Conservation (phyloP, 2,329 filamentous ascomycete genomes). For the Paraphaeosphaeria minitans region DNA sequence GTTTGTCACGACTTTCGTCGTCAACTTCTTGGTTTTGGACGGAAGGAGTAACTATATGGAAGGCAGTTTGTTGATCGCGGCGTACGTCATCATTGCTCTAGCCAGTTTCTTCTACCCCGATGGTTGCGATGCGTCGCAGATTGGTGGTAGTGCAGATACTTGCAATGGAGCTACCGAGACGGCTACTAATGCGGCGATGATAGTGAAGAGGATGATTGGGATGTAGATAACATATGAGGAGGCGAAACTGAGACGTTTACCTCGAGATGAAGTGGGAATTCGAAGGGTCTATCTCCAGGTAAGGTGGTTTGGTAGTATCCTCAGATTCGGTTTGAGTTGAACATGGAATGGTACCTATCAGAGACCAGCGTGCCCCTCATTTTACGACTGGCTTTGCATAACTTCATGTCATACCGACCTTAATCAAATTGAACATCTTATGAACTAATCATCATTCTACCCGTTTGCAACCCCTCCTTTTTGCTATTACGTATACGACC, state of each 20-base stretch:
- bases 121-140: slow-evolving; percentile 48
- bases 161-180: slow-evolving; percentile 13
- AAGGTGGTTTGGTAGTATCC: neutral
- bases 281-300: neutral
- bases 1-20: slow-evolving; percentile 81
- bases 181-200: slow-evolving; percentile 14
- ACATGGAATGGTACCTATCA: neutral
- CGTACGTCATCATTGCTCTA: slow-evolving; percentile 78
- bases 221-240: slow-evolving; percentile 12
- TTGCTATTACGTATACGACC: too few relatives aligned
- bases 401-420: neutral
- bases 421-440: neutral
- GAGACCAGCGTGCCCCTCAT: neutral
- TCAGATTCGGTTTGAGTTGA: neutral
- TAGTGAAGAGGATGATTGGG: slow-evolving; percentile 27
- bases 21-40: slow-evolving; percentile 85
- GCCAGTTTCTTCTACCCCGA: slow-evolving; percentile 58
- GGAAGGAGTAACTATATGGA: slow-evolving; percentile 85
- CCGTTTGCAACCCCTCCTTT: too few relatives aligned
- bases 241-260: neutral
- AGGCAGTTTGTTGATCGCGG: slow-evolving; percentile 74
- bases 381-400: neutral
- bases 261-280: neutral
- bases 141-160: slow-evolving; percentile 49
- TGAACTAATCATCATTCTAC: too few relatives aligned